Conservation (phyloP, 306 rosid species). For the Arachis hypogaea region DNA sequence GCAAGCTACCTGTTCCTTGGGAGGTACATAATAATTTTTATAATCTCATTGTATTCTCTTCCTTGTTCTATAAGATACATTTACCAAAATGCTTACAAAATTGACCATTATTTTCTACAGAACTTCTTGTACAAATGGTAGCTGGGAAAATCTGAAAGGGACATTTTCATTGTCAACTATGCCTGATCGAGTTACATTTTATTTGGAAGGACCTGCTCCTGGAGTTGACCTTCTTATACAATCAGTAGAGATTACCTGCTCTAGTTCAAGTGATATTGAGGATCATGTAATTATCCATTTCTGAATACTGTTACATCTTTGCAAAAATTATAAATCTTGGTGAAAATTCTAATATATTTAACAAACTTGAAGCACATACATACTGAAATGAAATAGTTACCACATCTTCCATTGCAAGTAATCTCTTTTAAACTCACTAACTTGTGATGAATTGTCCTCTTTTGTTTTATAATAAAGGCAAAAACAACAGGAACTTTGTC, state of each 20-base stretch:
- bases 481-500: conserved; percentile 30
- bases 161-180: conserved; percentile 56
- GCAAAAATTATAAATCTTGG: conserved; percentile 11
- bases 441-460: conserved; percentile 9
- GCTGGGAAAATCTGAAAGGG: conserved; percentile 73
- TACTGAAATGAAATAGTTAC: background rate
- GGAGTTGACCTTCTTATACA: conserved; percentile 63
- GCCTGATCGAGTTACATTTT: conserved; percentile 61
- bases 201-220: conserved; percentile 78
- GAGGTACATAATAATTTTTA: conserved; percentile 45
- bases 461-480: conserved; percentile 34
- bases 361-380: background rate
- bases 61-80: background rate
- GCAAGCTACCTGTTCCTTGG: conserved; percentile 61
- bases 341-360: conserved; percentile 1
- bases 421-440: conserved; percentile 9
- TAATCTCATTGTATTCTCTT: background rate
- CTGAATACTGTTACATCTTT: background rate
- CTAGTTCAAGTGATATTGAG: conserved; percentile 40
- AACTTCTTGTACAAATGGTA: conserved; percentile 54
- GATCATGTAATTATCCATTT: conserved; percentile 45
- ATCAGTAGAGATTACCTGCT: conserved; percentile 56
- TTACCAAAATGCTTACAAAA: conserved; percentile 1
- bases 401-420: conserved; percentile 6
- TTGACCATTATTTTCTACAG: conserved; percentile 44